Conservation (phyloP, 1,284 basidiomycete species). For the Trichosporon sp. region DNA sequence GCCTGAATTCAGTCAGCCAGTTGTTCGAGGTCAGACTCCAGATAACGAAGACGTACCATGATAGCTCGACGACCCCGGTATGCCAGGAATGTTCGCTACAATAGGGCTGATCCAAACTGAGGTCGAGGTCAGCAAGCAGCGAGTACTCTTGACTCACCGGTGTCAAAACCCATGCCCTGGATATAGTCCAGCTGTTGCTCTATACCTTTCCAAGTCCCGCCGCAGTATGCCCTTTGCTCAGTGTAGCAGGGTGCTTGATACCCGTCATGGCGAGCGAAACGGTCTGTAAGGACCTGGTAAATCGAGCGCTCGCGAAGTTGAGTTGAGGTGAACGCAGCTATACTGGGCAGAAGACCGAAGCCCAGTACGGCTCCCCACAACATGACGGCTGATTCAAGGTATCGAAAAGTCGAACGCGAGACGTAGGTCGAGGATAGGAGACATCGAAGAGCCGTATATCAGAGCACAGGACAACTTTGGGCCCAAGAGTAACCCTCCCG, state of each 20-base stretch:
- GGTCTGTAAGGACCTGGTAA: slow-evolving; percentile 48
- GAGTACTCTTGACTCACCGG: slow-evolving; percentile 35
- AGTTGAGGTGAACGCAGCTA: slow-evolving; percentile 28
- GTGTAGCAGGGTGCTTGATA: slow-evolving; percentile 29
- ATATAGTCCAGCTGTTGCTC: slow-evolving; percentile 45
- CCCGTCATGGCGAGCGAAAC: slow-evolving; percentile 41
- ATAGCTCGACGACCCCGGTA: slow-evolving; percentile 40
- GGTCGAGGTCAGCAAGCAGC: neutral
- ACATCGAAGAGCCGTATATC: neutral
- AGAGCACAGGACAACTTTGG: neutral
- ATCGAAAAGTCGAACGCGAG: neutral
- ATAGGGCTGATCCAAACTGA: slow-evolving; percentile 49
- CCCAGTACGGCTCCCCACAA: slow-evolving; percentile 6
- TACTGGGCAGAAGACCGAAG: neutral
- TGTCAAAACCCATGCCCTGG: slow-evolving; percentile 49
- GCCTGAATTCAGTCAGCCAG: slow-evolving; percentile 26
- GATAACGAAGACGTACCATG: slow-evolving; percentile 39
- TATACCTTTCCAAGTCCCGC: slow-evolving; percentile 44
- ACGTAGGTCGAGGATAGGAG: neutral
- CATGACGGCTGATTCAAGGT: neutral
- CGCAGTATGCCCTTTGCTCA: slow-evolving; percentile 37
- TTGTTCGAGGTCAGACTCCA: neutral
- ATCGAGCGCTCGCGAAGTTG: slow-evolving; percentile 43
- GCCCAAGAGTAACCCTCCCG: neutral
- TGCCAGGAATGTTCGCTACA: slow-evolving; percentile 42